Base-by-base conservation (phyloP, 2,329 filamentous ascomycete species). In the Arthrinium puccinioides region DNA sequence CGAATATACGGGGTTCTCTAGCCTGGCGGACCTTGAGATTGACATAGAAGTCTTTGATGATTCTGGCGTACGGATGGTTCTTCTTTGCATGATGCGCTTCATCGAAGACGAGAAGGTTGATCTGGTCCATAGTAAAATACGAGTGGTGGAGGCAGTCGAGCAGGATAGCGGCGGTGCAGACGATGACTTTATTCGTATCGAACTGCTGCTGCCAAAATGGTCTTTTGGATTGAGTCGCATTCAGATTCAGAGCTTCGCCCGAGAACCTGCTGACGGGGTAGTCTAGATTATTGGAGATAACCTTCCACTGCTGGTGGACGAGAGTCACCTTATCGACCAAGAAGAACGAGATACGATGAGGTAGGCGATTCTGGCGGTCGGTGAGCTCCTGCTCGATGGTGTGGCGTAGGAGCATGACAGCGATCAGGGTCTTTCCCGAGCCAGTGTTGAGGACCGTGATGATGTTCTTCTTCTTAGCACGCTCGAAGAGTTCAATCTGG, bases 51-150 rank as follows among this genome's bases (percentile, higher is more conserved):
- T 94, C 84, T 50, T 85, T 88, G 61, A 98, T 86, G 41, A 98
- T 92, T 20, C 78, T 74, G 15, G 90, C 87, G 54, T 95, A 98
- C 0, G 87, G 74, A 52, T 98, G 92, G 36, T 88, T 84, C 57
- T 90, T 94, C 62, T 98, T 98, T 1, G 90, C 80, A 53, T 97
- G 92, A 52, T 98, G 92, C 6, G 89, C 92, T 60, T 98, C 92
- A 52, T 98, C 92, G 47, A 98, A 95, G 42, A 97, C 80, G 25
- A 98, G 68, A 2, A 98, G 72, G 52, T 90, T 97, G 57, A 97
- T 87, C 48, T 84, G 77, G 14, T 76, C 66, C 65, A 98, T 95
- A 9, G 61, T 74, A 41, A 96, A 74, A 59, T 87, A 94, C 1
- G 84, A 82, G 50, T 84, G 83, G 45, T 81, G 74, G 3, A 98